Percentiles rank a stretch among this genome's conserved stretches.
These are phyloP conservation scores for Claviceps sp. DNA, from an alignment of 2,329 filamentous ascomycete genomes.

Conservation along the genomic window DNA sequence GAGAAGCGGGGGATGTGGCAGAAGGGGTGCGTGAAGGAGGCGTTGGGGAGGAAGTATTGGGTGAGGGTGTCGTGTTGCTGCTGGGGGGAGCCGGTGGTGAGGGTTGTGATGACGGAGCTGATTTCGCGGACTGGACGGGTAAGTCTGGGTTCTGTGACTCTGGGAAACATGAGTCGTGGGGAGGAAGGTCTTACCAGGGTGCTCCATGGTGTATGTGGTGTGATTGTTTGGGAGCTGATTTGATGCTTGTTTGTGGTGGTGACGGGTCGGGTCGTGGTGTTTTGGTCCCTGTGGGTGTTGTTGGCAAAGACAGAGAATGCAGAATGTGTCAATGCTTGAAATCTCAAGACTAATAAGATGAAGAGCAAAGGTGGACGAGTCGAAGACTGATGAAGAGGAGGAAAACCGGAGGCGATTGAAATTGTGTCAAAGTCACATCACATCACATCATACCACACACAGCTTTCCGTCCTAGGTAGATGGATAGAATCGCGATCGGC, in stretches of 20 bases:
- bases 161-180: too few species aligned
- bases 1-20: constrained; percentile 51
- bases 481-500: neutral
- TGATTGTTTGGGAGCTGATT: neutral
- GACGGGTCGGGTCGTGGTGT: neutral
- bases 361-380: too few species aligned
- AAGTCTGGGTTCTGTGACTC: too few species aligned
- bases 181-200: neutral
- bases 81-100: constrained; percentile 53
- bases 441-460: too few species aligned
- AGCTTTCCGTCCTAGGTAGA: too few species aligned
- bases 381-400: too few species aligned
- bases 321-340: neutral
- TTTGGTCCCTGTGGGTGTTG: neutral
- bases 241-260: neutral
- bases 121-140: constrained; percentile 39
- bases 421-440: too few species aligned
- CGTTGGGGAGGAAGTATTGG: constrained; percentile 59
- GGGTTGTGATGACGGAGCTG: constrained; percentile 47
- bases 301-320: neutral
- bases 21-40: constrained; percentile 66
- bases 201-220: neutral
- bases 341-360: neutral
- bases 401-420: too few species aligned
- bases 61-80: constrained; percentile 53